A percentile compares a stretch with the other conserved stretches of the same genome.
Conservation (phyloP, 352 stramenopile genomes). For the Globisporangium nagaii region DNA sequence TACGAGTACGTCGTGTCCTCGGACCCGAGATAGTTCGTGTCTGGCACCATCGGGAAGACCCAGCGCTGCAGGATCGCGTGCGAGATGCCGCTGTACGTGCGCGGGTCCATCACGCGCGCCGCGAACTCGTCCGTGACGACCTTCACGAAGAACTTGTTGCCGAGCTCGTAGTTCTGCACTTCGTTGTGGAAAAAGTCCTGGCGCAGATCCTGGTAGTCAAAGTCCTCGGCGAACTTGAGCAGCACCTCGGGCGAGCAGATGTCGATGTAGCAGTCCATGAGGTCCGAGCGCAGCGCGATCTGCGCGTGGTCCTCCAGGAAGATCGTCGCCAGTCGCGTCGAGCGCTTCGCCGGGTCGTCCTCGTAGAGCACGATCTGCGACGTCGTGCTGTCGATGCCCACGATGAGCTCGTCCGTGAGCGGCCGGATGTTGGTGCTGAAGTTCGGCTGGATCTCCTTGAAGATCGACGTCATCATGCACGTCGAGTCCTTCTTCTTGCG, state of each 20-base stretch:
- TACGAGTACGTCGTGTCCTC: constrained; percentile 68
- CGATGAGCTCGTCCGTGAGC: constrained; percentile 75
- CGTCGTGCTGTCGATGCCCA: constrained; percentile 71
- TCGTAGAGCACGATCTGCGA: constrained; percentile 85
- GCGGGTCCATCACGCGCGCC: constrained; percentile 90
- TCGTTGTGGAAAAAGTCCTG: constrained; percentile 96
- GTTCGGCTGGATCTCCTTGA: constrained; percentile 84
- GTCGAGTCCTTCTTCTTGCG: constrained; percentile 88
- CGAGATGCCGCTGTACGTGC: constrained; percentile 91
- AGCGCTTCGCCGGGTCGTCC: constrained; percentile 44
- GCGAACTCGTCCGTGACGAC: constrained; percentile 92
- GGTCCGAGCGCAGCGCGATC: constrained; percentile 89
- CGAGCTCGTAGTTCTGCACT: constrained; percentile 97
- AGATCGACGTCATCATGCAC: constrained; percentile 95
- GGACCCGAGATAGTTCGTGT: constrained; percentile 80
- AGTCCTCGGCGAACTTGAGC: constrained; percentile 96
- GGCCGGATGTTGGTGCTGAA: constrained; percentile 53
- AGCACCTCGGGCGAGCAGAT: constrained; percentile 98
- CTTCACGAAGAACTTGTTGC: constrained; percentile 95
- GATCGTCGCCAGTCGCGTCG: constrained; percentile 54
- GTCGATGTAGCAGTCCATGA: constrained; percentile 97
- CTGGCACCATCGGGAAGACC: constrained; percentile 95
- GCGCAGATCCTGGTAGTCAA: constrained; percentile 97
- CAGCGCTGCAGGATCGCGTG: constrained; percentile 93
- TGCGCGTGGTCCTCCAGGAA: constrained; percentile 82